A percentile compares a stretch with the other conserved stretches of the same genome.
Evolutionary conservation across 1,284 basidiomycete species (phyloP).

Genomic region (Ganoderma boninense): DNA sequence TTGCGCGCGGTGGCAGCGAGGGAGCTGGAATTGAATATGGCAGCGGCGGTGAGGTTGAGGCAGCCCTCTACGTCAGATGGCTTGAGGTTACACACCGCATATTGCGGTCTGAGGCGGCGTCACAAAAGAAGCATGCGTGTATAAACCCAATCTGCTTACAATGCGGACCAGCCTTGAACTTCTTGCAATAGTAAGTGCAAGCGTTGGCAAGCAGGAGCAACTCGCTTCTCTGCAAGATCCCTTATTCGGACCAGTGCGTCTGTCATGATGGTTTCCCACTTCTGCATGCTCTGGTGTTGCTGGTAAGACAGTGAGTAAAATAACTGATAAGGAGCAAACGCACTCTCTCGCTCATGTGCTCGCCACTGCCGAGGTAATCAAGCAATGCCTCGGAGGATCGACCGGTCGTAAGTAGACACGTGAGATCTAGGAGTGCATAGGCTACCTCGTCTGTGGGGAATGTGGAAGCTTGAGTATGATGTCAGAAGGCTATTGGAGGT

Average conservation of each 20-base stretch:
- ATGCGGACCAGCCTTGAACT: constrained; percentile 74
- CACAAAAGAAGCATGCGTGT: constrained; percentile 6
- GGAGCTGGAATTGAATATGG: constrained; percentile 72
- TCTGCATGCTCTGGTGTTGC: constrained; percentile 66
- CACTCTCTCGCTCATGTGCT: constrained; percentile 84
- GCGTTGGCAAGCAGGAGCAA: constrained; percentile 78
- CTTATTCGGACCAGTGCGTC: constrained; percentile 77
- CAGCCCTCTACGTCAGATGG: constrained; percentile 57
- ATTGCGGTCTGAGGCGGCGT: constrained; percentile 39
- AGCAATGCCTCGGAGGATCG: constrained; percentile 69
- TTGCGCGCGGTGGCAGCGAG: constrained; percentile 68
- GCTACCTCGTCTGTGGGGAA: constrained; percentile 57
- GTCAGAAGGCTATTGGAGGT: not conserved
- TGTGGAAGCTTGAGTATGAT: constrained; percentile 12
- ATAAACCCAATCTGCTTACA: constrained; percentile 44
- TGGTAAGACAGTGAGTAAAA: constrained; percentile 9
- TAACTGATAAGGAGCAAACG: constrained; percentile 24
- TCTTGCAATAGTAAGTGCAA: constrained; percentile 78
- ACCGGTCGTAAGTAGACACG: constrained; percentile 74
- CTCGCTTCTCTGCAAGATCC: constrained; percentile 72
- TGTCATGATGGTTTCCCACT: constrained; percentile 79
- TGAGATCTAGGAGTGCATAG: constrained; percentile 74
- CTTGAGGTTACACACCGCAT: constrained; percentile 58
- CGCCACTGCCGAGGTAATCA: constrained; percentile 79
- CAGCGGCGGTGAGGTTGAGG: constrained; percentile 59